These are phyloP conservation scores for Solanum clarkiae DNA, from an alignment of 257 asterid genomes.

Conservation along the genomic window DNA sequence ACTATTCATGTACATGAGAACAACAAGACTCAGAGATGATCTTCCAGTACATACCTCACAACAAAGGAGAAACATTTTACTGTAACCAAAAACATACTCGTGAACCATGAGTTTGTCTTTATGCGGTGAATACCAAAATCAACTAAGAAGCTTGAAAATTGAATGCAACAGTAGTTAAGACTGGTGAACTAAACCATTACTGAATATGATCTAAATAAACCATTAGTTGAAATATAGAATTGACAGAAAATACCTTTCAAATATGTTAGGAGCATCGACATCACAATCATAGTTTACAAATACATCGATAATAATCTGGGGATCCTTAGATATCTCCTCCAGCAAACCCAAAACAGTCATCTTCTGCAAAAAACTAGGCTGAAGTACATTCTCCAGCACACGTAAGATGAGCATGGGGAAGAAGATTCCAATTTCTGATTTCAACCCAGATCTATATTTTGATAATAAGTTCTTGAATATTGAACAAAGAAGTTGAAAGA, in stretches of 20 bases:
- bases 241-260: conserved; percentile 55
- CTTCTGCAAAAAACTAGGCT: conserved; percentile 98
- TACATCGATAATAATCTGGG: conserved; percentile 70
- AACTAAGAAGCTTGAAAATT: background rate
- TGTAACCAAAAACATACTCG: background rate
- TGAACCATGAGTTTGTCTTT: background rate
- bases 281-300: conserved; percentile 98
- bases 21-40: background rate
- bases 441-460: conserved; percentile 79
- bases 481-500: conserved; percentile 73
- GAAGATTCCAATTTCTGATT: conserved; percentile 93
- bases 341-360: conserved; percentile 82
- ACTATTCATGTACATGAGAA: background rate
- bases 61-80: background rate
- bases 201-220: background rate
- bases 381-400: conserved; percentile 95
- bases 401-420: conserved; percentile 96
- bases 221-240: background rate
- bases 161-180: background rate
- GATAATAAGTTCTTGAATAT: conserved; percentile 48
- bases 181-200: background rate
- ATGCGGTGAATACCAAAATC: background rate
- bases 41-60: background rate
- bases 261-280: conserved; percentile 95
- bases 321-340: conserved; percentile 72